phyloP scores from a whole-genome alignment of 345 rosid species.

The Euphorbia pulcherrima region DNA sequence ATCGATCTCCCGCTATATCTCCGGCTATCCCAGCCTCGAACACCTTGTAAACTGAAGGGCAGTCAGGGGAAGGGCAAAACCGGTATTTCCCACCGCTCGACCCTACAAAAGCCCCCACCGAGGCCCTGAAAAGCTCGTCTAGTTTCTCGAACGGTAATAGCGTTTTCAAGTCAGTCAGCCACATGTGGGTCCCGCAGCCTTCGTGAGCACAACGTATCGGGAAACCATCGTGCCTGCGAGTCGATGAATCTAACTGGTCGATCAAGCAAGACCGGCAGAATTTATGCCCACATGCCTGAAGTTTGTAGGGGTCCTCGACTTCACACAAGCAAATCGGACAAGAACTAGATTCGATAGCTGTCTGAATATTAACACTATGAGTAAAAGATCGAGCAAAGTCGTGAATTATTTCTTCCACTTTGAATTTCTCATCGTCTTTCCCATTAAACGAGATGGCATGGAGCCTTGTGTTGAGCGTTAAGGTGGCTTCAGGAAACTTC shows the following conservation, averaged over 20 bases:
- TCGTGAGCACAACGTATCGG: slow-evolving; percentile 52
- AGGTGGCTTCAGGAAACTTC: slow-evolving; percentile 55
- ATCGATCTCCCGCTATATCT: slow-evolving; percentile 43
- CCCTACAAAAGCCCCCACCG: slow-evolving; percentile 57
- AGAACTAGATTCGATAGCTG: slow-evolving; percentile 4
- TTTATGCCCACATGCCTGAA: slow-evolving; percentile 66
- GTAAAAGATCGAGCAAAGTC: slow-evolving; percentile 38
- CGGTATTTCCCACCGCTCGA: slow-evolving; percentile 56
- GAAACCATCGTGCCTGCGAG: slow-evolving; percentile 49
- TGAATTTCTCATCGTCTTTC: slow-evolving; percentile 49
- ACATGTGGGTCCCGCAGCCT: slow-evolving; percentile 48
- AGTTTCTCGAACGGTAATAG: slow-evolving; percentile 57
- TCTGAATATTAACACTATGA: slow-evolving; percentile 22
- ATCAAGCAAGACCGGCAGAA: slow-evolving; percentile 68
- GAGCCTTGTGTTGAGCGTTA: slow-evolving; percentile 48
- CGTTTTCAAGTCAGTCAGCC: slow-evolving; percentile 54
- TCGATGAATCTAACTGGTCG: slow-evolving; percentile 23
- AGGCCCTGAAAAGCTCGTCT: slow-evolving; percentile 78
- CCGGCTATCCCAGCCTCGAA: slow-evolving; percentile 31
- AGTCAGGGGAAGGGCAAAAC: slow-evolving; percentile 89
- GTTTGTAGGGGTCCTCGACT: slow-evolving; percentile 69
- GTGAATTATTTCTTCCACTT: slow-evolving; percentile 53
- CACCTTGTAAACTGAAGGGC: slow-evolving; percentile 67
- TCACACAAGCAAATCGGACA: slow-evolving; percentile 87
- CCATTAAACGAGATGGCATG: slow-evolving; percentile 64